These are phyloP conservation scores for Colletotrichum gloeosporioides DNA, from an alignment of 2,329 filamentous ascomycete genomes.

Conservation along the genomic window DNA sequence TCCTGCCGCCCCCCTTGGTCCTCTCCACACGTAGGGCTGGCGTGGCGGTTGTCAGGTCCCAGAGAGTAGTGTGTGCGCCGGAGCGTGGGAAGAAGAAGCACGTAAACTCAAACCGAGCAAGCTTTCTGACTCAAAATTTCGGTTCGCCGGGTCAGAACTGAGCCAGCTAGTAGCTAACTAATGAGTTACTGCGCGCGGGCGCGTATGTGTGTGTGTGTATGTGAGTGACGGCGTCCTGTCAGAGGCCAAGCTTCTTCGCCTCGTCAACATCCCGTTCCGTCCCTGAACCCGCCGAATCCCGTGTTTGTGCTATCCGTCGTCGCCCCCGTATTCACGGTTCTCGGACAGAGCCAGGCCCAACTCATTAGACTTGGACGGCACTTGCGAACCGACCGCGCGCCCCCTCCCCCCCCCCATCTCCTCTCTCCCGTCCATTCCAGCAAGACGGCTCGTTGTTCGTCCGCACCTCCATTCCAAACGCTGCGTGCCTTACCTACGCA, in stretches of 20 bases:
- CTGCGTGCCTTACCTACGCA: neutral
- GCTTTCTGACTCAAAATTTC: constrained; percentile 13
- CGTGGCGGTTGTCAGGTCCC: neutral
- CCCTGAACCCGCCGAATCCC: neutral
- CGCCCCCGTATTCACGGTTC: neutral
- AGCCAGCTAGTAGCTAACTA: neutral
- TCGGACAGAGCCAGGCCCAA: neutral
- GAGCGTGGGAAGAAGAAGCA: neutral
- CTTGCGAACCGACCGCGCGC: neutral
- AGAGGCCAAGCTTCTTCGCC: neutral
- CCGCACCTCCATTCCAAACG: neutral
- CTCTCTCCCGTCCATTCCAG: neutral
- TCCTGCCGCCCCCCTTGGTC: neutral
- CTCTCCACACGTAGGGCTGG: constrained; percentile 20
- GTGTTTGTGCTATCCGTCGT: neutral
- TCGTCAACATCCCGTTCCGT: neutral
- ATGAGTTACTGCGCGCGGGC: neutral
- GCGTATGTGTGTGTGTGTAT: neutral
- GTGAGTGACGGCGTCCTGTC: neutral
- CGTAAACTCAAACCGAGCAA: constrained; percentile 17
- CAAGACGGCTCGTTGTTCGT: neutral
- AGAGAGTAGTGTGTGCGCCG: neutral
- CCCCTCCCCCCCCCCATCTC: neutral
- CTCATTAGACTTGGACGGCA: neutral
- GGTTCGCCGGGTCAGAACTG: neutral